Percentiles rank a stretch among this genome's conserved stretches.
These are phyloP conservation scores for Wickerhamomyces kurtzmanii DNA, from an alignment of 805 yeast genomes.

Conservation along the genomic window DNA sequence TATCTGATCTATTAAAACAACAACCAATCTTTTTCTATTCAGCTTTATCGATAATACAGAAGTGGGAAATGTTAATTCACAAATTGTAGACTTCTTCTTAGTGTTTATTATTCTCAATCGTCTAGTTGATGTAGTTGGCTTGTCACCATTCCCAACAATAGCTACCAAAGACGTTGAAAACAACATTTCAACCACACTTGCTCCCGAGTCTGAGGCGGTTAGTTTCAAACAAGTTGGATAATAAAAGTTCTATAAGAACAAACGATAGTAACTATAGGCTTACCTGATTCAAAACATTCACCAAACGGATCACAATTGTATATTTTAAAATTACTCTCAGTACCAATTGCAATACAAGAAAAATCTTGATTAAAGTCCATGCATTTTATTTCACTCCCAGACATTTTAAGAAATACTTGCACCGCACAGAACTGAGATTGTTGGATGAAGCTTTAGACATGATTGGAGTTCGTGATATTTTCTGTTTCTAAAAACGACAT, in stretches of 20 bases:
- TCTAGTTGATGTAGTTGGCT: slow-evolving; percentile 49
- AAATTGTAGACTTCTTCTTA: slow-evolving; percentile 60
- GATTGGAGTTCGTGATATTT: too few relatives aligned
- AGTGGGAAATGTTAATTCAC: slow-evolving; percentile 84
- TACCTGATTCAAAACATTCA: slow-evolving; percentile 42
- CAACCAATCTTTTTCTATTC: slow-evolving; percentile 75
- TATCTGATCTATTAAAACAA: slow-evolving; percentile 71
- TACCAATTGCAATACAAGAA: slow-evolving; percentile 66
- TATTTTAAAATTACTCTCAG: slow-evolving; percentile 54
- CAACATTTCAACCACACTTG: slow-evolving; percentile 75
- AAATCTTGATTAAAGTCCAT: slow-evolving; percentile 87
- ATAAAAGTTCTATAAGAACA: not conserved
- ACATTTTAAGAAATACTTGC: too few relatives aligned
- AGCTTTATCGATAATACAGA: slow-evolving; percentile 61
- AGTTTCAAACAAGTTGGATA: slow-evolving; percentile 1
- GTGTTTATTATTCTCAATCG: slow-evolving; percentile 61
- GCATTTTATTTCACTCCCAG: slow-evolving; percentile 22
- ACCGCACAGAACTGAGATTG: too few relatives aligned
- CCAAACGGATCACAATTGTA: slow-evolving; percentile 88
- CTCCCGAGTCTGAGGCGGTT: slow-evolving; percentile 18
- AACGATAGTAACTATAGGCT: slow-evolving; percentile 2
- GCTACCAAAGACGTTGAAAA: slow-evolving; percentile 84
- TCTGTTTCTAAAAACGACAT: too few relatives aligned
- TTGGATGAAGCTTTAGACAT: too few relatives aligned
- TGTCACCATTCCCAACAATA: slow-evolving; percentile 69